Base-by-base conservation (phyloP, 2,329 filamentous ascomycete genomes). In the Epichloe elymi region DNA sequence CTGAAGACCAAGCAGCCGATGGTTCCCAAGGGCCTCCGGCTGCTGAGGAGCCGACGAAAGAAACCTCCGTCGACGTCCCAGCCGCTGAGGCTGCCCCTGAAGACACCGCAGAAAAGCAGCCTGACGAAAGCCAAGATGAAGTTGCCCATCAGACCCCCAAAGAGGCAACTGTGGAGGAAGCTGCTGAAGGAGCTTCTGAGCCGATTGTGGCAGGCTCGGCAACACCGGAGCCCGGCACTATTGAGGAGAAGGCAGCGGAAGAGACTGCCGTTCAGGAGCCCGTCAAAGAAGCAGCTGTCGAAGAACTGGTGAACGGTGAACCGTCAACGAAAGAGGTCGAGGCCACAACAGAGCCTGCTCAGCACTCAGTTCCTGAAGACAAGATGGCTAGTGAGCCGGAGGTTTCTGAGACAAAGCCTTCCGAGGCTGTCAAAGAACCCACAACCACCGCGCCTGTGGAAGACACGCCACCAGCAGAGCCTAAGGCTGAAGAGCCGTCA, bases 121-220 rank as follows among this genome's bases (percentile, higher is more conserved):
- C 35, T 15, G 20, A 19, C 37, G 19, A 41, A 14, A 44, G 44
- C 26, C 52, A 52, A 40, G 30, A 52, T 3, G 48, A 53, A 23
- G 15, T 46, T 10, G 54, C 8, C 8, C 36, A 46, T 11, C 17
- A 39, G 10, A 8, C 2, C 41, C 14, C n/a, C 5, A 41, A 48
- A 14, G 35, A 50, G 15, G 15, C 5, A 15, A 12, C 48, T 23
- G 41, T 10, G 1, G 35, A 19, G 15, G 40, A 45, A 11, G 7
- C 11, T 4, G 35, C 40, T 12, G 11, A 8, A 17, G 26, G 12
- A 44, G 42, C 5, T 33, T 15, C 42, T 35, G 48, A 50, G 41
- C 15, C 19, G 17, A 15, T 36, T n/a, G 14, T 20, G n/a, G 40
- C 15, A 37, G 48, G 38, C n/a, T 14, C 15, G 4, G 19, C 41